Conservation (phyloP, 345 rosid genomes). For the Fremontodendron californicum region DNA sequence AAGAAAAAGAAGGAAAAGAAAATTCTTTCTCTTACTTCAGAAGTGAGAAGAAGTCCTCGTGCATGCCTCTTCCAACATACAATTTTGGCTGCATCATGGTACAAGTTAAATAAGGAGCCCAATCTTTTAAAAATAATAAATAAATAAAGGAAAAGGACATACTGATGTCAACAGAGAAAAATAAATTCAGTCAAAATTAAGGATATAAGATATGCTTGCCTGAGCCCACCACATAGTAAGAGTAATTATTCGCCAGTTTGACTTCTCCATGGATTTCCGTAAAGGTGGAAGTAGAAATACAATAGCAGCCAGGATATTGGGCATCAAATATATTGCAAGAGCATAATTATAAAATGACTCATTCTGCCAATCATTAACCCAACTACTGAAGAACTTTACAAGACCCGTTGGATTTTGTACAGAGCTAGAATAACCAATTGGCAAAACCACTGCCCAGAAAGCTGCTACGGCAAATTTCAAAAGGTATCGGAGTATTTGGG, state of each 20-base stretch:
- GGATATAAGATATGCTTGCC: constrained; percentile 42
- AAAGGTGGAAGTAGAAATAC: constrained; percentile 73
- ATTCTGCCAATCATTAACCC: constrained; percentile 62
- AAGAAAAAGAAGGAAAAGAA: constrained; percentile 2
- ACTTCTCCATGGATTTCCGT: constrained; percentile 79
- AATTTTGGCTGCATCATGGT: constrained; percentile 68
- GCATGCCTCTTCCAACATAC: constrained; percentile 97
- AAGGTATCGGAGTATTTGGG: constrained; percentile 77
- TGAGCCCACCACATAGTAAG: constrained; percentile 98
- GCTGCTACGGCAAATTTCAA: constrained; percentile 76
- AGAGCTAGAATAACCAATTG: constrained; percentile 67
- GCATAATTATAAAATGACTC: constrained; percentile 66
- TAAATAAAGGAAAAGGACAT: neutral
- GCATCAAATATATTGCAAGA: constrained; percentile 73
- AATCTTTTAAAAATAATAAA: neutral
- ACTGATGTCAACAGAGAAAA: neutral
- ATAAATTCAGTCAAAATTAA: neutral
- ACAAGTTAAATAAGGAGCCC: neutral
- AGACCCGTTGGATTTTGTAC: constrained; percentile 76
- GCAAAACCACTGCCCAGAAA: constrained; percentile 77
- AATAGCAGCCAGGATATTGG: constrained; percentile 65
- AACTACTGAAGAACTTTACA: constrained; percentile 55
- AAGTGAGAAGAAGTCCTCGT: constrained; percentile 80
- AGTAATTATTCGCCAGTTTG: constrained; percentile 71
- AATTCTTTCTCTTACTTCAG: constrained; percentile 59